Percentiles rank a stretch among this genome's conserved stretches.
phyloP scores from a whole-genome alignment of 352 stramenopile genomes.

The Phytophthora aleatoria region DNA sequence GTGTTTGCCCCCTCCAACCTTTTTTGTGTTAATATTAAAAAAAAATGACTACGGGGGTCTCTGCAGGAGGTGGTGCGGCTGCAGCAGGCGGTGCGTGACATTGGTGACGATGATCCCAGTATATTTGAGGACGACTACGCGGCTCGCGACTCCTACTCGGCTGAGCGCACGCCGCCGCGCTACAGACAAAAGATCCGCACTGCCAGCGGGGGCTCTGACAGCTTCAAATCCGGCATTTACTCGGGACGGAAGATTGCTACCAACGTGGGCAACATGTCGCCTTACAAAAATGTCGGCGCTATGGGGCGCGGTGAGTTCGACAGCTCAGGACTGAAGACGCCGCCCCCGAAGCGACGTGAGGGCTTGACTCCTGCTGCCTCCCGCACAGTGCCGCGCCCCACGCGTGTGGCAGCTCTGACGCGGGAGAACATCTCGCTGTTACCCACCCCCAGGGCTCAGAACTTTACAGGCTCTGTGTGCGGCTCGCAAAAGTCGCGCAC shows the following conservation, averaged over 20 bases:
- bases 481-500: conserved; percentile 78
- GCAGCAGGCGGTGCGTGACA: conserved; percentile 49
- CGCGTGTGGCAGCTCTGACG: conserved; percentile 71
- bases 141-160: conserved; percentile 22
- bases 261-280: conserved; percentile 33
- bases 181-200: conserved; percentile 30
- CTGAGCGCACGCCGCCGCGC: conserved; percentile 26
- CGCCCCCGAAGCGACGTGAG: conserved; percentile 33
- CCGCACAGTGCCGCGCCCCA: conserved; percentile 37
- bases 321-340: conserved; percentile 38
- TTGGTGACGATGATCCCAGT: conserved; percentile 37
- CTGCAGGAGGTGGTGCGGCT: conserved; percentile 46
- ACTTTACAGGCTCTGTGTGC: conserved; percentile 61
- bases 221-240: conserved; percentile 36
- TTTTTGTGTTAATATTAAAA: too few relatives aligned
- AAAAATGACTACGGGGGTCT: too few relatives aligned
- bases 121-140: conserved; percentile 40
- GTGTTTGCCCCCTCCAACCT: too few relatives aligned
- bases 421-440: conserved; percentile 83
- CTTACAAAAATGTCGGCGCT: conserved; percentile 32
- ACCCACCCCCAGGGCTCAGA: conserved; percentile 48
- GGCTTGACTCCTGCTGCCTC: conserved; percentile 18
- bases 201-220: conserved; percentile 27
- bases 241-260: conserved; percentile 29
- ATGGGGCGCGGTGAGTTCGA: conserved; percentile 27